Evolutionary conservation across 2,329 filamentous ascomycete species (phyloP), one percentile per base, ranked within the genome.

Genomic region (Clonostachys solani): DNA sequence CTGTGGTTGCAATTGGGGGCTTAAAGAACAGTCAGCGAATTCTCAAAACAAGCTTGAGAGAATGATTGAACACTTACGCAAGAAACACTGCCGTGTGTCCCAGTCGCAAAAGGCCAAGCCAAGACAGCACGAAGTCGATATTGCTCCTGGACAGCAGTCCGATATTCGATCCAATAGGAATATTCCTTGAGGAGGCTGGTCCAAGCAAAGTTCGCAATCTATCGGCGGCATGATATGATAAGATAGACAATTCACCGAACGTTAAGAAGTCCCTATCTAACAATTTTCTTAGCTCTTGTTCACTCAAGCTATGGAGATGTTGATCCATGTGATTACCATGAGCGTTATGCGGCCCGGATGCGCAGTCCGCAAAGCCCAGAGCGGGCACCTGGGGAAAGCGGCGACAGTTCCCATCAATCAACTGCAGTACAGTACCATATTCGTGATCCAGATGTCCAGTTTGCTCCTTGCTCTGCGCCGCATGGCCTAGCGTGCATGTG

Each of bases 401-500:
- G 8, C 58, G 49, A 2, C 74, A 74, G 54, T 79, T 75, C 8
- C 60, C 49, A n/a, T 74, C 69, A 16, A 84, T 60, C 47, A 84
- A 68, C 0, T 73, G 61, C 46, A 70, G 67, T 47, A 83, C 69
- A 1, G 71, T 78, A 4, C 62, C 54, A 52, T 70, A 75, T 1
- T 29, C 3, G 61, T 59, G 33, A 65, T 66, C 8, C 59, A 40
- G 2, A 12, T 55, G 10, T 56, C 51, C 4, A 46, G 44, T 16
- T 5, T 50, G 33, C 1, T 56, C 50, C 16, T 64, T 68, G 16
- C 74, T 52, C 2, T 52, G 50, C 1, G 67, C 63, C 12, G 79
- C 78, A 56, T 84, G 71, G 2, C 78, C 81, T 3, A 85, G 67
- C 0, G 80, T 83, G 58, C 81, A 84, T 5, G 74, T 74, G 55